Conservation (phyloP, 208 protist genomes). For the Leishmania martiniquensis region DNA sequence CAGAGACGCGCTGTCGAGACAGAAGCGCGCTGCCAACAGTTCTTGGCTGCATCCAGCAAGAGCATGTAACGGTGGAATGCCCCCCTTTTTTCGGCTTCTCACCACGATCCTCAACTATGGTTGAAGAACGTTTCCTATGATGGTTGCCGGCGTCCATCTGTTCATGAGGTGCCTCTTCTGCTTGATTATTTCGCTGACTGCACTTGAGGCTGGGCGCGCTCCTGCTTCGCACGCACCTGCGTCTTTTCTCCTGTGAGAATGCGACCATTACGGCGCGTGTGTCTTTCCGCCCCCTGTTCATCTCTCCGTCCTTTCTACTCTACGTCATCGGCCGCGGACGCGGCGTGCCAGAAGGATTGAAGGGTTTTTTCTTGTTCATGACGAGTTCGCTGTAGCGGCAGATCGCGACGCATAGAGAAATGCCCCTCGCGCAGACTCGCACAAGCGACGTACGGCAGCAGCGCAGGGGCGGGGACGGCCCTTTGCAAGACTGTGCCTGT, state of each 20-base stretch:
- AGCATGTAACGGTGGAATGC: slow-evolving; percentile 22
- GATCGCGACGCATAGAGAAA: not conserved
- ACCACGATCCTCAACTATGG: not conserved
- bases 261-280: not conserved
- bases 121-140: not conserved
- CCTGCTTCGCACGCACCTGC: not conserved
- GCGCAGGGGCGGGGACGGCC: not conserved
- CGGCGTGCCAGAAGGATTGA: not conserved
- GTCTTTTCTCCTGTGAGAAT: not conserved
- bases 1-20: slow-evolving; percentile 51
- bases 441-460: not conserved
- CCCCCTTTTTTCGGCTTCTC: no score
- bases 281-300: not conserved
- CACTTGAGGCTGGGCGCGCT: not conserved
- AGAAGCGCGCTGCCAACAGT: slow-evolving; percentile 33
- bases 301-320: no score
- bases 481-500: not conserved
- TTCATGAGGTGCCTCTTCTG: not conserved
- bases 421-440: not conserved
- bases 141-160: slow-evolving; percentile 1
- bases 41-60: slow-evolving; percentile 28
- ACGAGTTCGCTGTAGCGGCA: not conserved
- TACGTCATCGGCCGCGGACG: not conserved
- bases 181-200: not conserved
- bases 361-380: not conserved